Conservation (phyloP, 352 stramenopile genomes). For the Pythium phragmitis region DNA sequence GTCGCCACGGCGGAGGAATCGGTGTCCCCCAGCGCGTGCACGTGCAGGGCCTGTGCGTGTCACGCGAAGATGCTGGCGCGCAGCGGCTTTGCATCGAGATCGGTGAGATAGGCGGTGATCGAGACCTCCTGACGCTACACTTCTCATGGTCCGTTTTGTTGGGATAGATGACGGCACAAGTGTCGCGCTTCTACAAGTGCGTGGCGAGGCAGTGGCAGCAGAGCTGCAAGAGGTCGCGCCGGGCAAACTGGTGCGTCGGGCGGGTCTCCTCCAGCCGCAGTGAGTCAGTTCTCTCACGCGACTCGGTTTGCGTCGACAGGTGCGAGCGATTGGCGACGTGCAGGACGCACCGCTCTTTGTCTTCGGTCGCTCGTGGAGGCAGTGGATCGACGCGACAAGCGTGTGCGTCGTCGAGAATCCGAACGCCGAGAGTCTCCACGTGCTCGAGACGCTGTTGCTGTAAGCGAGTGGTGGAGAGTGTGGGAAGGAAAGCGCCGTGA, state of each 20-base stretch:
- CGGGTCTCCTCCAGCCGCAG: neutral
- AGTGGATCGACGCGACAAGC: conserved; percentile 29
- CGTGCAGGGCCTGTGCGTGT: conserved; percentile 23
- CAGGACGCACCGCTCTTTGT: conserved; percentile 20
- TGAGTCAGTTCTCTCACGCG: no score
- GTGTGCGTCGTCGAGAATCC: conserved; percentile 43
- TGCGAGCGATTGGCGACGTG: conserved; percentile 14
- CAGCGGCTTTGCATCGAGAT: conserved; percentile 19
- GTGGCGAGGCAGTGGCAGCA: conserved; percentile 6
- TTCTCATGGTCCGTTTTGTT: neutral
- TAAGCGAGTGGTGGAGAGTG: conserved; percentile 20
- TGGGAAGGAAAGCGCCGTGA: neutral
- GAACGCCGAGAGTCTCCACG: conserved; percentile 59
- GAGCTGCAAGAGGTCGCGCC: conserved; percentile 9
- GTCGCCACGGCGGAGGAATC: neutral
- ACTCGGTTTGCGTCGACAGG: neutral
- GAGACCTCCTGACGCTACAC: neutral
- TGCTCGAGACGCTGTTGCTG: conserved; percentile 62
- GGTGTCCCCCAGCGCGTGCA: conserved; percentile 16
- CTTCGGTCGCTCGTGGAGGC: conserved; percentile 20
- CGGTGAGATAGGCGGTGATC: conserved; percentile 4
- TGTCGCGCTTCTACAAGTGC: conserved; percentile 24
- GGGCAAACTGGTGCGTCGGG: conserved; percentile 16
- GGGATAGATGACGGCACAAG: conserved; percentile 26
- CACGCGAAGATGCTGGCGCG: conserved; percentile 12